phyloP scores from a whole-genome alignment of 768 basidiomycete genomes.

The Cubamyces lactineus region DNA sequence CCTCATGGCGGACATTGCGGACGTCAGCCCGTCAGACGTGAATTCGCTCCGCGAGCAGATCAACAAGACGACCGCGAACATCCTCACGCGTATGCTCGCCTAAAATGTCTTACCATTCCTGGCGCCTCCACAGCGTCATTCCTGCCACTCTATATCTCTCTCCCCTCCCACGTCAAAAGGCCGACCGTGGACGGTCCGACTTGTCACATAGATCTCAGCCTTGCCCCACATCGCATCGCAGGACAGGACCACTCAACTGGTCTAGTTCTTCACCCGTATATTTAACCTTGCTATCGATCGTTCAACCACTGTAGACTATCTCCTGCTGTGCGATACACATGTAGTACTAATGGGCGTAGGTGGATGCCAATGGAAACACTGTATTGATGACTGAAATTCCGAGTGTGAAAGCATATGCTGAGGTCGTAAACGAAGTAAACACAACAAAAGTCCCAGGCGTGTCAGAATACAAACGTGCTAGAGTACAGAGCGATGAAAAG shows the following conservation, averaged over 20 bases:
- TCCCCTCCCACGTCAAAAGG: slow-evolving; percentile 25
- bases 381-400: slow-evolving; percentile 12
- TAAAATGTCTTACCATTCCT: slow-evolving; percentile 24
- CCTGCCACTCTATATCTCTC: background rate
- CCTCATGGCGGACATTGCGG: slow-evolving; percentile 95
- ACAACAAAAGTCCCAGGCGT: background rate
- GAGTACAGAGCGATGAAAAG: background rate
- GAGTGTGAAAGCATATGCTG: background rate
- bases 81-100: slow-evolving; percentile 85
- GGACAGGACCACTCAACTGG: slow-evolving; percentile 55
- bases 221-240: slow-evolving; percentile 28
- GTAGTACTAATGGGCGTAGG: slow-evolving; percentile 14
- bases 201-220: slow-evolving; percentile 19
- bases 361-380: slow-evolving; percentile 11
- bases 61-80: slow-evolving; percentile 79
- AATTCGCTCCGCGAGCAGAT: slow-evolving; percentile 79
- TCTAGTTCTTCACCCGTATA: slow-evolving; percentile 27
- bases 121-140: background rate
- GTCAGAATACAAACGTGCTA: slow-evolving; percentile 4
- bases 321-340: slow-evolving; percentile 11
- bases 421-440: background rate
- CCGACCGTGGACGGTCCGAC: slow-evolving; percentile 41
- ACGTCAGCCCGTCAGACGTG: slow-evolving; percentile 82
- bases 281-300: slow-evolving; percentile 26
- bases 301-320: slow-evolving; percentile 25